Conservation (phyloP, 1,284 basidiomycete species). For the Fomes fomentarius region DNA sequence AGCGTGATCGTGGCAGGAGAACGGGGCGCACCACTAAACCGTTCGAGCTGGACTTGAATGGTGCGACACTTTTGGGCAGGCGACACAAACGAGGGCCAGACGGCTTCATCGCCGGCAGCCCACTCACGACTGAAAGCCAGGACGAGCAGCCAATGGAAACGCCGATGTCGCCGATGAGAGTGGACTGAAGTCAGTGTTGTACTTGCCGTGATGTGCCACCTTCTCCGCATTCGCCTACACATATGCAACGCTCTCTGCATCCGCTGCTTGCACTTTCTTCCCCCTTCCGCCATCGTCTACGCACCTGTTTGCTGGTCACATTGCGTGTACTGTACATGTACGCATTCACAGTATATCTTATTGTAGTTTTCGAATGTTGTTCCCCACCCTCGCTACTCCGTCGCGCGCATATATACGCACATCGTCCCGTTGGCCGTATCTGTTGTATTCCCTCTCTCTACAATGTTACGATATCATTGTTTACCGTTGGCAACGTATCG, state of each 20-base stretch:
- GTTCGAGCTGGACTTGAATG: slow-evolving; percentile 86
- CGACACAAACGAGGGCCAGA: slow-evolving; percentile 52
- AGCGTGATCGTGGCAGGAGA: slow-evolving; percentile 60
- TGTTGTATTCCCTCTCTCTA: too few species aligned
- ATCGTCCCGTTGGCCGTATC: too few species aligned
- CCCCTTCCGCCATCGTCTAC: background rate
- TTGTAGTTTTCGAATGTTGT: slow-evolving; percentile 2
- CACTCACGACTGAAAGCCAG: slow-evolving; percentile 20
- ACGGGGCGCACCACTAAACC: slow-evolving; percentile 34
- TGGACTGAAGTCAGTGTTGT: slow-evolving; percentile 30
- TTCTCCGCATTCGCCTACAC: background rate
- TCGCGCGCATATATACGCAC: too few species aligned
- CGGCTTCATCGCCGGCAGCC: slow-evolving; percentile 25
- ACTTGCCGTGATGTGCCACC: background rate
- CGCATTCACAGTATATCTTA: slow-evolving; percentile 1
- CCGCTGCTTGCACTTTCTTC: background rate
- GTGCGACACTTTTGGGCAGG: slow-evolving; percentile 82
- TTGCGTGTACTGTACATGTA: slow-evolving; percentile 6
- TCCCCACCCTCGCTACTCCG: too few species aligned
- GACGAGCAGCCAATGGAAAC: slow-evolving; percentile 19
- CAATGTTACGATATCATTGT: too few species aligned
- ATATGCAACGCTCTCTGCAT: background rate
- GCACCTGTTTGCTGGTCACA: background rate
- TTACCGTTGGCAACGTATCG: too few species aligned
- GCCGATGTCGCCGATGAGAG: slow-evolving; percentile 35